Evolutionary conservation across 306 rosid species (phyloP), one percentile per base, ranked within the genome.

Genomic region (Datisca glomerata): DNA sequence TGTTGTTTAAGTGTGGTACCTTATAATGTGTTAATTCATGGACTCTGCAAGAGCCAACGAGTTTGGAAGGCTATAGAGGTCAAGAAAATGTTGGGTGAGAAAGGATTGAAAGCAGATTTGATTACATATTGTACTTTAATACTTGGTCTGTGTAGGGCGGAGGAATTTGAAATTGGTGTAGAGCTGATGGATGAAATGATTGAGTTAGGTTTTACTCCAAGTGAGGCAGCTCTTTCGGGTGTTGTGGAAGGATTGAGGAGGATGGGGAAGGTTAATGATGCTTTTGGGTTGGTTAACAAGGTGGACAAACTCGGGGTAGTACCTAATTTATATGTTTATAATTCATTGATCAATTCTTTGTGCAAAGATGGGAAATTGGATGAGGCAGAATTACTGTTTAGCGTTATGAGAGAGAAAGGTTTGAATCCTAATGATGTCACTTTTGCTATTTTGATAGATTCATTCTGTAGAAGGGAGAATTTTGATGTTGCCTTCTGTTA

Each of bases 371-470:
- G 79, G 42, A 71, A 70, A 48, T 45, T 79, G 45, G 76, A 79
- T 45, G 76, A 74, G 57, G 93, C 93, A 0, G 82, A 69, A 42
- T 67, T 38, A 19, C 89, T 83, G 21, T 87, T 76, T 57, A 55
- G 48, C 40, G 46, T 19, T 55, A 83, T 87, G 94, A 15, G 43
- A 19, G 25, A 8, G 43, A 74, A 50, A 56, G 76, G 75, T 51
- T 65, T 87, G 70, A 41, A 13, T 46, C 93, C 89, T 7, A 87
- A 79, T 59, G 93, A 68, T 49, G 57, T 79, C 28, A 79, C 94
- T 12, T 87, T 64, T 45, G 75, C 93, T 25, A 87, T 87, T 51
- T 60, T 87, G 61, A 76, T 83, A 24, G 93, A 87, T 72, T 70
- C 89, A 8, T 76, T 79, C 57, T 73, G 94, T 70, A 69, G 78